Evolutionary conservation across 139 green algal species (phyloP), one percentile per base, ranked within the genome.

Genomic region (Trebouxia sp.): DNA sequence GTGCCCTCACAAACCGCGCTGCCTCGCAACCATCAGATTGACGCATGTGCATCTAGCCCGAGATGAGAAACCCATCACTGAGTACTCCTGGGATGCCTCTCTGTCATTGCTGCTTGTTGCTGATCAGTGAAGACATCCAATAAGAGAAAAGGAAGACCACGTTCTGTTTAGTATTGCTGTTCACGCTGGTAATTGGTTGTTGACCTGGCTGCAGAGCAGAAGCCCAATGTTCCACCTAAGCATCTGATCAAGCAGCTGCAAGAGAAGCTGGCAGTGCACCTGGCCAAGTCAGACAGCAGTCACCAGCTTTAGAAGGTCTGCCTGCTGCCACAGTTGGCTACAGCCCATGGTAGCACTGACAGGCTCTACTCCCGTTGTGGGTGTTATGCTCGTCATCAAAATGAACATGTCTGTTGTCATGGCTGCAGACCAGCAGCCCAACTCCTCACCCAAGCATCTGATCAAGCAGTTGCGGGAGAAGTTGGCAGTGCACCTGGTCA

Each of bases 211-310:
- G 15, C 32, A 30, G 11, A 30, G 28, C 62, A 45, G 12, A 32
- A 72, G 32, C 4, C 32, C n/a, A n/a, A n/a, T 26, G 9, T 35
- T 14, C 28, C 62, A 24, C 62, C 62, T 15, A 30, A 45, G 62
- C 32, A 43, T 35, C 62, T 72, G 12, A 72, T 72, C 35, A 35
- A 72, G 62, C 62, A 72, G 62, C 62, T 72, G 11, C 42, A 15
- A 15, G 32, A 72, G 35, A 72, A 72, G 62, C 62, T 72, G 62
- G 62, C 62, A 30, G 62, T 45, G 62, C 62, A 72, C 35, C 62
- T 72, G 62, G 32, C 62, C 9, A 72, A 35, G 9, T 28, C 9
- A 5, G 15, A n/a, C 14, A 12, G 43, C 5, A 39, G 28, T 1
- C 8, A 15, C 35, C 42, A 24, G 12, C 62, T 43, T 35, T 9